These are phyloP conservation scores for Candida germanica DNA, from an alignment of 805 yeast species.

Conservation along the genomic window DNA sequence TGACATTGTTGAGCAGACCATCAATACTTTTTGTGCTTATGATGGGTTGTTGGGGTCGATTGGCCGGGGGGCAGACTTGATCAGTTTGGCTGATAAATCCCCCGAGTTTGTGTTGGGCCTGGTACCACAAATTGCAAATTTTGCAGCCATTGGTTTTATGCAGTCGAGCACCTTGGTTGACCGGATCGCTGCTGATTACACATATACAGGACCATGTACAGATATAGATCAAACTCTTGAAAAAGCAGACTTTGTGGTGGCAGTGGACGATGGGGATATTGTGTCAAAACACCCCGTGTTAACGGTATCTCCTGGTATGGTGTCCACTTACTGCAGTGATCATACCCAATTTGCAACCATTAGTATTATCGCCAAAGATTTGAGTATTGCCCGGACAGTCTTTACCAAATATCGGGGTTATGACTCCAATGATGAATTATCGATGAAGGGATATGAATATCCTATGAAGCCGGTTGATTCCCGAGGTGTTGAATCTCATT, in stretches of 20 bases:
- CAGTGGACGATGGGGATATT: conserved; percentile 5
- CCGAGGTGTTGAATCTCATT: conserved; percentile 6
- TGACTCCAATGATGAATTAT: conserved; percentile 7
- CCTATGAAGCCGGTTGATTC: conserved; percentile 10
- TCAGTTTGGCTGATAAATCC: not conserved
- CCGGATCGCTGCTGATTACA: not conserved
- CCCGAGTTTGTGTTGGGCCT: not conserved
- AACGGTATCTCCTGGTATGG: conserved; percentile 7
- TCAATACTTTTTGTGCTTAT: conserved; percentile 11
- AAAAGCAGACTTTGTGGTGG: conserved; percentile 1
- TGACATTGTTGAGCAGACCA: conserved; percentile 5
- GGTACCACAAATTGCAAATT: too few species aligned
- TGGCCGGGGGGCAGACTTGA: conserved; percentile 14
- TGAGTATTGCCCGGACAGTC: conserved; percentile 1
- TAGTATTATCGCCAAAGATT: not conserved
- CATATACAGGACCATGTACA: not conserved
- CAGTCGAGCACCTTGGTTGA: not conserved
- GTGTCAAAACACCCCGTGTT: not conserved
- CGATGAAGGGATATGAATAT: conserved; percentile 5
- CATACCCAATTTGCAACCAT: conserved; percentile 5
- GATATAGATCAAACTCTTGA: not conserved
- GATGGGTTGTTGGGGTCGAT: conserved; percentile 23
- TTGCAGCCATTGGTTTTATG: not conserved
- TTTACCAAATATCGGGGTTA: conserved; percentile 5
- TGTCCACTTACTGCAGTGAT: conserved; percentile 3